A percentile compares a stretch with the other conserved stretches of the same genome.
phyloP scores from a whole-genome alignment of 2,329 filamentous ascomycete species.

The Oidium heveae region DNA sequence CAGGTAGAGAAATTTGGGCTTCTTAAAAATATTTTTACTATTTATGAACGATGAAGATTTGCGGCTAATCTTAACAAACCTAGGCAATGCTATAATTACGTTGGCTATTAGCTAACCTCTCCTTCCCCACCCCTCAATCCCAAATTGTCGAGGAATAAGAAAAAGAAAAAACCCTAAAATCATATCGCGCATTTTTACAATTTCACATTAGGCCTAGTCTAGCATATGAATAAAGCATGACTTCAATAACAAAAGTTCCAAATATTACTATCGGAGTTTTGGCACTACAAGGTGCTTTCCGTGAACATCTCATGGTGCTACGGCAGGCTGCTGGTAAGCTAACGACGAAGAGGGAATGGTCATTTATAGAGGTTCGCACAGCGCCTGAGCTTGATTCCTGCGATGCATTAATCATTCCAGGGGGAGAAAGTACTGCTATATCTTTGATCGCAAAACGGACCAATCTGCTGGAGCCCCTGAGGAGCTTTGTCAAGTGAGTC shows the following conservation, averaged over 20 bases:
- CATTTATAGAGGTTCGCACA: constrained; percentile 60
- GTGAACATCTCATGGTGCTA: constrained; percentile 62
- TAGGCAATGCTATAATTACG: too few species aligned
- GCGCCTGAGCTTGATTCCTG: constrained; percentile 43
- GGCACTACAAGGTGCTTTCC: constrained; percentile 77
- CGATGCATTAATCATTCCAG: constrained; percentile 69
- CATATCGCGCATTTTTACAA: too few species aligned
- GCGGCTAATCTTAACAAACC: too few species aligned
- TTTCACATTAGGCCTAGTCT: too few species aligned
- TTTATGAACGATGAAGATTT: too few species aligned
- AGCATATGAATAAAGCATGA: not conserved
- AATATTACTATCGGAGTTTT: constrained; percentile 31
- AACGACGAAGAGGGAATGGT: constrained; percentile 7
- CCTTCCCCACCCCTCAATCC: too few species aligned
- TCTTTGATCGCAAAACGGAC: constrained; percentile 66
- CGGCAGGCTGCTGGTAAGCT: constrained; percentile 36
- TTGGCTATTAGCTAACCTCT: too few species aligned
- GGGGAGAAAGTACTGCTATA: constrained; percentile 87
- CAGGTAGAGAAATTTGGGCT: too few species aligned
- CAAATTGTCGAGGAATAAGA: too few species aligned
- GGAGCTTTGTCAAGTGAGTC: constrained; percentile 71
- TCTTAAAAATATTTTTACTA: too few species aligned
- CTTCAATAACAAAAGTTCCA: not conserved
- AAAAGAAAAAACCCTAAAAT: too few species aligned
- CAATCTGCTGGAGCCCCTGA: constrained; percentile 56